Base-by-base conservation (phyloP, 768 basidiomycete genomes). In the Amanita phalloides region DNA sequence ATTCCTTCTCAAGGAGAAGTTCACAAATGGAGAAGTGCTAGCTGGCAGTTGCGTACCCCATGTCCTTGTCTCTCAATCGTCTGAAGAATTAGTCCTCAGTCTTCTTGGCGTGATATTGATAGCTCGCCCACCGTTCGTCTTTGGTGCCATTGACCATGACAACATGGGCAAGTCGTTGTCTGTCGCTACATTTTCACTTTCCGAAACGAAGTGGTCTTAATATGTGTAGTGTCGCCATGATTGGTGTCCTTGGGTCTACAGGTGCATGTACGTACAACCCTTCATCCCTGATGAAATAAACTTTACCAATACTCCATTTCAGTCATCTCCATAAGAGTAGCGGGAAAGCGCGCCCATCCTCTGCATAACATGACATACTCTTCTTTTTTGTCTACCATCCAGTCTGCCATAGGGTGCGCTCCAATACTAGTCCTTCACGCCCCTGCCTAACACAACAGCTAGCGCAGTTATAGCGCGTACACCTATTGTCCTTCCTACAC, bases 31-130 rank as follows among this genome's bases (percentile, higher is more conserved):
- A 54, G 79, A 89, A 62, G 72, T 75, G 2, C 41, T 80, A 36
- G 85, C 72, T 14, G 70, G 70, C 25, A n/a, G 72, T 73, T 49
- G 37, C 36, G 48, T 17, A 36, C 21, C 36, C 6, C 28, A 6
- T 8, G 0, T 49, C 23, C 14, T 6, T 14, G 3, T 26, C 9
- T 41, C 10, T 9, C 9, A n/a, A 14, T 3, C 23, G 4, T 26
- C 11, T 25, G 1, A 35, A 25, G 11, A 4, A 21, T 25, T 26
- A 78, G 78, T 85, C 5, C 72, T 76, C 48, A 84, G 87, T 63
- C 71, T 94, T 26, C 38, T 76, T 6, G 92, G 91, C 0, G 89
- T 91, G 6, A 63, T 93, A 11, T 69, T 92, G 7, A 90, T 96
- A 46, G 87, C 90, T 7, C 73, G 88, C 30, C 92, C 92, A 0